Conservation (phyloP, 2,329 filamentous ascomycete genomes). For the Fusarium camptoceras region DNA sequence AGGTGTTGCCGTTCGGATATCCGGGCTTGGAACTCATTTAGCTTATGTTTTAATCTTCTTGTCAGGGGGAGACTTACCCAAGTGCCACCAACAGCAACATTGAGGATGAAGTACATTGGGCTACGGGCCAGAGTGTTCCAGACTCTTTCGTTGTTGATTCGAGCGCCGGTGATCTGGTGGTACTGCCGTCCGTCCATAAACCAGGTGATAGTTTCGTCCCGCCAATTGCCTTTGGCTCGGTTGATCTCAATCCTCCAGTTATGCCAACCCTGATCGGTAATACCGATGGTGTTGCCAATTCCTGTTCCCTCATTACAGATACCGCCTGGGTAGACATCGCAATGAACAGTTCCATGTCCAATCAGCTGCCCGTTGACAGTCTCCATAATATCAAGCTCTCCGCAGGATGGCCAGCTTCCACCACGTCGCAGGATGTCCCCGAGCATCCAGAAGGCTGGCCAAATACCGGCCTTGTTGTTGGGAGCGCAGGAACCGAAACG, state of each 20-base stretch:
- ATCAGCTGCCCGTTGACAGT: conserved; percentile 35
- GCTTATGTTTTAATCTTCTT: rapidly evolving
- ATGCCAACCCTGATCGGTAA: conserved; percentile 55
- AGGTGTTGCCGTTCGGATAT: conserved; percentile 56
- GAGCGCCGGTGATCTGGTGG: conserved; percentile 56
- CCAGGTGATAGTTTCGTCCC: conserved; percentile 62
- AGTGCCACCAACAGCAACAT: conserved; percentile 64
- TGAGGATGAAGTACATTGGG: conserved; percentile 63
- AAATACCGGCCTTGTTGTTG: conserved; percentile 58
- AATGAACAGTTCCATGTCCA: conserved; percentile 37
- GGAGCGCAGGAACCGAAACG: conserved; percentile 57
- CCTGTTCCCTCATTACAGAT: conserved; percentile 62
- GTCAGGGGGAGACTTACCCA: conserved; percentile 53
- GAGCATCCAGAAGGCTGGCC: conserved; percentile 46
- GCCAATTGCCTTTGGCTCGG: conserved; percentile 57
- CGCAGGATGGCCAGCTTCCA: conserved; percentile 41
- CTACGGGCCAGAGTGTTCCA: conserved; percentile 62
- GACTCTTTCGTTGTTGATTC: conserved; percentile 57
- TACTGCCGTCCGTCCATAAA: conserved; percentile 59
- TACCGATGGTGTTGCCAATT: conserved; percentile 48
- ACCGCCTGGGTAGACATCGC: conserved; percentile 51
- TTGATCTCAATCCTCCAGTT: conserved; percentile 62
- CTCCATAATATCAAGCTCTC: conserved; percentile 40
- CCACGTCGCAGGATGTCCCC: conserved; percentile 37
- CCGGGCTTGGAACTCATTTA: conserved; percentile 54